Conservation (phyloP, 768 basidiomycete genomes). For the Termitomyces sp. region DNA sequence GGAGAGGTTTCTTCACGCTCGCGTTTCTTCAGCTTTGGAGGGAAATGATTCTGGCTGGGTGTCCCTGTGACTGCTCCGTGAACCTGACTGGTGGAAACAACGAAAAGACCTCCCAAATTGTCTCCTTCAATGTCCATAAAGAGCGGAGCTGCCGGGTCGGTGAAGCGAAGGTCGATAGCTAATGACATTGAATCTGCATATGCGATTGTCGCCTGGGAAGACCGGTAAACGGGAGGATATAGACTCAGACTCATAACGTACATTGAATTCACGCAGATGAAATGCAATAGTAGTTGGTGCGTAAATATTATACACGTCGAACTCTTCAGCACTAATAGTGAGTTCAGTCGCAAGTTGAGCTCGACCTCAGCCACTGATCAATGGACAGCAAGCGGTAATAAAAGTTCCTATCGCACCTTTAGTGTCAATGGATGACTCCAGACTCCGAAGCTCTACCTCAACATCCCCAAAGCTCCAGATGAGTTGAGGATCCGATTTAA, state of each 20-base stretch:
- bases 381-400: background rate
- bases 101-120: constrained; percentile 58
- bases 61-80: constrained; percentile 29
- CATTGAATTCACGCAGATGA: constrained; percentile 81
- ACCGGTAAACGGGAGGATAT: background rate
- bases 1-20: constrained; percentile 33
- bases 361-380: constrained; percentile 32
- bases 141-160: constrained; percentile 66
- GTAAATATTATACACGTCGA: constrained; percentile 68
- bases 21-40: constrained; percentile 31
- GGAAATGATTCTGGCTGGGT: constrained; percentile 18
- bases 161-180: constrained; percentile 68
- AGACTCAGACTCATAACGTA: constrained; percentile 22
- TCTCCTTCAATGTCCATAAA: constrained; percentile 74
- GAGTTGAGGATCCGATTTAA: constrained; percentile 70
- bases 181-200: constrained; percentile 70
- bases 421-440: constrained; percentile 58
- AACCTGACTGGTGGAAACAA: constrained; percentile 71
- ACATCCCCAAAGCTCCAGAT: constrained; percentile 72
- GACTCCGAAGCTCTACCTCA: constrained; percentile 65
- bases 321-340: constrained; percentile 72
- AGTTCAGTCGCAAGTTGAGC: constrained; percentile 71
- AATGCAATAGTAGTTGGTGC: constrained; percentile 65
- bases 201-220: constrained; percentile 65
- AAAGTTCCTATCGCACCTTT: constrained; percentile 38